Percentiles rank a stretch among this genome's conserved stretches.
Conservation (phyloP, 129 eudicot species). For the Flaveria bidentis region DNA sequence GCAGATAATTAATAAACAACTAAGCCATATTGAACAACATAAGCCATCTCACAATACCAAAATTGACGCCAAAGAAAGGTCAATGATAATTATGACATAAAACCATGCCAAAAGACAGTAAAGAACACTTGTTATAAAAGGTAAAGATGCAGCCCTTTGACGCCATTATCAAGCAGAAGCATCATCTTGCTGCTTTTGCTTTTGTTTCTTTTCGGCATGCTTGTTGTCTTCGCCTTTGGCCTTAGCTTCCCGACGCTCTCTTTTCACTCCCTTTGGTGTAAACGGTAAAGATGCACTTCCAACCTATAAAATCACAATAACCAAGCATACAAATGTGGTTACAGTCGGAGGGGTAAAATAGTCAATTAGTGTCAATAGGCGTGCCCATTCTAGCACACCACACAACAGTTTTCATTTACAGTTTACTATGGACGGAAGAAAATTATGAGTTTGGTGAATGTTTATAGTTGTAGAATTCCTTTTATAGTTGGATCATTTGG, state of each 20-base stretch:
- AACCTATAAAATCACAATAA: conserved; percentile 44
- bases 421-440: background rate
- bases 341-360: background rate
- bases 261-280: conserved; percentile 88
- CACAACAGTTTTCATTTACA: background rate
- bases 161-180: conserved; percentile 25
- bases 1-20: background rate
- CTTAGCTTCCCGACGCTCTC: conserved; percentile 91
- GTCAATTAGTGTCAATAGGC: background rate
- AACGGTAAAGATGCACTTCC: conserved; percentile 57
- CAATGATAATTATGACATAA: background rate
- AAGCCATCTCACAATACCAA: conserved; percentile 21
- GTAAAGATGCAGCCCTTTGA: background rate
- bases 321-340: background rate
- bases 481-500: no score
- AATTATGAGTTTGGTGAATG: no score
- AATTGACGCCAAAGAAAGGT: conserved; percentile 21
- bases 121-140: background rate
- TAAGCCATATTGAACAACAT: background rate
- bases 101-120: background rate
- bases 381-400: background rate
- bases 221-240: conserved; percentile 37
- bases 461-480: no score
- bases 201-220: conserved; percentile 58
- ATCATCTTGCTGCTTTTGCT: conserved; percentile 41